Evolutionary conservation across 768 basidiomycete genomes (phyloP), one percentile per base, ranked within the genome.

Genomic region (Leccinum imitatum): DNA sequence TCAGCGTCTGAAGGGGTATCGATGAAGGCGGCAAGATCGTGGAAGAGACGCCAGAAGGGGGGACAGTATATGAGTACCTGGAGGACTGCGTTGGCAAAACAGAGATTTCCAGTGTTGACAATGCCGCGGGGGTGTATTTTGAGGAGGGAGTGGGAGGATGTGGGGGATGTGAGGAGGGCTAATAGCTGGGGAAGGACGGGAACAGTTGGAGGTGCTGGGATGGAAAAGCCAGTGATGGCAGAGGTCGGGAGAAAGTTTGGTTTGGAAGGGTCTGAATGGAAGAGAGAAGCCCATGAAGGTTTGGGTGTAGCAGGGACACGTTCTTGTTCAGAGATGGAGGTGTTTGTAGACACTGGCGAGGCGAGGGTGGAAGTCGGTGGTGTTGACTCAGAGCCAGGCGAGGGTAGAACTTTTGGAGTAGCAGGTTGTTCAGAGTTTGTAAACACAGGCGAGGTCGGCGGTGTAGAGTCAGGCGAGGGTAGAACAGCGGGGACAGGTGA

Each of bases 61-160:
- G 84, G 81, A 66, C 90, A 93, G 73, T 94, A 96, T 1, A 95
- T 83, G 30, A 99, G 80, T 2, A 90, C 85, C 76, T 98, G 96
- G 31, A 99, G 78, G 23, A 98, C 91, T 0, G 94, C 87, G 68
- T 98, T 99, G 30, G 95, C 95, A 70, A 98, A 99, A 72, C 96
- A 99, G 87, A 98, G 88, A 75, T 99, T 99, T 1, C 96, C 95
- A 3, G 85, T 89, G 74, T 99, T 99, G 65, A 98, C 80, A 53
- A 99, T 76, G 5, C 96, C 96, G 14, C 95, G 80, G 1, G 92
- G 85, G 7, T 80, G 78, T 35, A 91, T 82, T 52, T 72, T 74
- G 37, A 71, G 59, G 39, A 25, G 7, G 10, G 65, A 56, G 1
- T 63, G 67, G 4, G 63, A 62, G 5, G 71, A 60, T 6, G 79